phyloP scores from a whole-genome alignment of 768 basidiomycete species.

The Mycena floridula region DNA sequence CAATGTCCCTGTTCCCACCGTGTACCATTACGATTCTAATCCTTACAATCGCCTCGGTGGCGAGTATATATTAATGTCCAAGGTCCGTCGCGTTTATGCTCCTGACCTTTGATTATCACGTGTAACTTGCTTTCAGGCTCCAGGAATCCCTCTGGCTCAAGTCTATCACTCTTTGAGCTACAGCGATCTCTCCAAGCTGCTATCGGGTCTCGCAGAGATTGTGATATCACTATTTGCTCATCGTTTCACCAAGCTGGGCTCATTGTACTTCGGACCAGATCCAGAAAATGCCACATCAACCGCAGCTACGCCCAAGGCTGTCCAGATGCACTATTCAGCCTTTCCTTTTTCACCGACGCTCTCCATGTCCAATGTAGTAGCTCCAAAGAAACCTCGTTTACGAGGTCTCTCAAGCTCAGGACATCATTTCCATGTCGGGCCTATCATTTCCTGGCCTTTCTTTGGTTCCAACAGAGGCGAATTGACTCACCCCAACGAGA shows the following conservation, averaged over 20 bases:
- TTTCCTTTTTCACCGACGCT: conserved; percentile 40
- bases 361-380: conserved; percentile 27
- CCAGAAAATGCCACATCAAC: conserved; percentile 27
- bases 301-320: conserved; percentile 38
- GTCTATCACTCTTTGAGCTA: conserved; percentile 71
- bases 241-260: conserved; percentile 72
- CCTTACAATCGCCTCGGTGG: conserved; percentile 81
- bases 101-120: conserved; percentile 4
- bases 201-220: conserved; percentile 63
- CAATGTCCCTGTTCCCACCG: conserved; percentile 63
- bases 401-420: too few relatives aligned
- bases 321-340: conserved; percentile 30
- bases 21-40: conserved; percentile 77
- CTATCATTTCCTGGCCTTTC: conserved; percentile 88
- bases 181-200: conserved; percentile 53
- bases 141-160: conserved; percentile 62
- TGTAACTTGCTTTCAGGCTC: conserved; percentile 45
- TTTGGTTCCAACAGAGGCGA: conserved; percentile 82
- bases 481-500: conserved; percentile 56
- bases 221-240: conserved; percentile 71
- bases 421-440: conserved; percentile 33
- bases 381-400: too few relatives aligned
- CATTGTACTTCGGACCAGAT: conserved; percentile 56
- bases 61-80: conserved; percentile 85
- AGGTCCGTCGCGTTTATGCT: conserved; percentile 37